These are phyloP conservation scores for Botrytis pseudocinerea DNA, from an alignment of 2,329 filamentous ascomycete genomes.

Conservation along the genomic window DNA sequence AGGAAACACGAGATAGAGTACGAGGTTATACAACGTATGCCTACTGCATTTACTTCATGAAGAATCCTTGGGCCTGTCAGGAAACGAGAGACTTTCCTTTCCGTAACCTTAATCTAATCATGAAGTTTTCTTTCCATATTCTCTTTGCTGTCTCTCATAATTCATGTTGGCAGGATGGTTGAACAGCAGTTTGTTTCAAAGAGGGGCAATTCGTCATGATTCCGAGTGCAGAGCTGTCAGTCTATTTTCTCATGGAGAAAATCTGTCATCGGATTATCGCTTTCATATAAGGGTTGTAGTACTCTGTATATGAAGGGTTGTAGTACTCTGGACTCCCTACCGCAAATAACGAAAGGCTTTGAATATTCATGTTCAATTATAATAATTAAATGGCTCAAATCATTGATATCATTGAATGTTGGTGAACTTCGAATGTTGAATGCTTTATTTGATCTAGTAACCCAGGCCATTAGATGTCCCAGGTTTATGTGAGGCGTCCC, in stretches of 20 bases:
- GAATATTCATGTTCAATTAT: no score
- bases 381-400: not conserved
- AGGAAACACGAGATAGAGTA: not conserved
- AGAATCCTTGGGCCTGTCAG: not conserved
- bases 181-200: not conserved
- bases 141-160: not conserved
- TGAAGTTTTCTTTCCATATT: not conserved
- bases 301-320: no score
- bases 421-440: not conserved
- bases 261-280: not conserved
- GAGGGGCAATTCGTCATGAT: fast-evolving
- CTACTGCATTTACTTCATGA: not conserved
- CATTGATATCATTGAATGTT: not conserved
- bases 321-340: no score
- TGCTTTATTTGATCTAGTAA: not conserved
- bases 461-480: not conserved
- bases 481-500: not conserved
- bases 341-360: no score
- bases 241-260: not conserved
- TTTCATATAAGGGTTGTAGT: no score
- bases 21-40: not conserved
- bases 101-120: not conserved
- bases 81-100: no score
- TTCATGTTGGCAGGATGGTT: not conserved
- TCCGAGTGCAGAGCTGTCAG: not conserved